Evolutionary conservation across 345 rosid genomes (phyloP).

Genomic region (Lepidium aucheri): DNA sequence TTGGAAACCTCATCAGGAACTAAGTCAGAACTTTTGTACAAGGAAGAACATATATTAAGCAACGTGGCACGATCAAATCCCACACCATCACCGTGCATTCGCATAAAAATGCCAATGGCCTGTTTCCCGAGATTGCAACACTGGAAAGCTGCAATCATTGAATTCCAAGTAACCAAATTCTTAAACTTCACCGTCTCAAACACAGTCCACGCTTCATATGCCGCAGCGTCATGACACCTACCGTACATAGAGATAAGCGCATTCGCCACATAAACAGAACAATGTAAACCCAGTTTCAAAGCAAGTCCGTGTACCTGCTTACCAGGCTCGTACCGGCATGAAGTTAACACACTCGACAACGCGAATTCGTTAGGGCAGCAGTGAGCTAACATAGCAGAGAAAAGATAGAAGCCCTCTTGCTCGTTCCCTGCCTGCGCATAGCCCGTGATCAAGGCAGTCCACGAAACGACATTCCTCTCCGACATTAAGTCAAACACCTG

Average conservation of each 20-base stretch:
- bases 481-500: conserved; percentile 63
- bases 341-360: conserved; percentile 57
- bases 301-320: conserved; percentile 63
- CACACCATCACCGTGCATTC: conserved; percentile 44
- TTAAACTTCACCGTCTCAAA: conserved; percentile 40
- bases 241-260: conserved; percentile 69
- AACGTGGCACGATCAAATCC: conserved; percentile 70
- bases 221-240: conserved; percentile 18
- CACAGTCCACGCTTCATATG: conserved; percentile 55
- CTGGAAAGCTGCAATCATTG: conserved; percentile 69
- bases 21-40: conserved; percentile 35
- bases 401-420: conserved; percentile 39
- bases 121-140: conserved; percentile 33
- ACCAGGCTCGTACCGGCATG: conserved; percentile 43
- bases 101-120: conserved; percentile 39
- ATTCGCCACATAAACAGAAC: conserved; percentile 52
- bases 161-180: conserved; percentile 69
- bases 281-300: conserved; percentile 47
- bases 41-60: conserved; percentile 55
- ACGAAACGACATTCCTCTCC: conserved; percentile 60
- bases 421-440: conserved; percentile 46
- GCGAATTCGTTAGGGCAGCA: conserved; percentile 66
- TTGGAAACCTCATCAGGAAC: conserved; percentile 29
- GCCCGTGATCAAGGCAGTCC: conserved; percentile 72
- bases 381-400: conserved; percentile 47